phyloP scores from a whole-genome alignment of 345 rosid genomes.

The Moricandia moricandioides region DNA sequence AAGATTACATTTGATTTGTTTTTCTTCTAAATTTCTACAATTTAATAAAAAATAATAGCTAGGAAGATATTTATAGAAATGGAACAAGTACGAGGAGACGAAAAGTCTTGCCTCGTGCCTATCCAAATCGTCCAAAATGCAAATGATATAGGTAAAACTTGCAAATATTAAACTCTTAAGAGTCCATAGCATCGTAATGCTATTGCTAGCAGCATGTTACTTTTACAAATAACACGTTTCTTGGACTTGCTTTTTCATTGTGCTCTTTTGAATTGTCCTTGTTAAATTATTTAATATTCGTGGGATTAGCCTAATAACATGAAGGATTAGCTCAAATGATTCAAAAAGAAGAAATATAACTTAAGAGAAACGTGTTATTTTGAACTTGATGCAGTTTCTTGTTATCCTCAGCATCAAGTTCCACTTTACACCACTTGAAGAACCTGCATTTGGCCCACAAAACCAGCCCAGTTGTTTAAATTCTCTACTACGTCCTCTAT shows the following conservation, averaged over 20 bases:
- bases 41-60: neutral
- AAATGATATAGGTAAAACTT: neutral
- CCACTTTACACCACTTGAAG: neutral
- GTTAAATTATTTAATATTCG: neutral
- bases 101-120: neutral
- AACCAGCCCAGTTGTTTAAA: neutral
- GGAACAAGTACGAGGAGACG: neutral
- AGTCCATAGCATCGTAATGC: neutral
- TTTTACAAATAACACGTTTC: neutral
- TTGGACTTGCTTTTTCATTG: neutral
- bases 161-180: neutral
- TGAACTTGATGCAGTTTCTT: too few species aligned
- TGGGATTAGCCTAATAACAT: neutral
- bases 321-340: too few species aligned
- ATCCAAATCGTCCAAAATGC: constrained; percentile 7
- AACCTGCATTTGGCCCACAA: neutral
- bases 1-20: neutral
- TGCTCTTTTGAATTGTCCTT: neutral
- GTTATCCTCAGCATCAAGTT: neutral
- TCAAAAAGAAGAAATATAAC: too few species aligned
- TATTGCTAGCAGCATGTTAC: neutral
- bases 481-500: neutral
- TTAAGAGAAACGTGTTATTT: too few species aligned
- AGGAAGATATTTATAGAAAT: neutral
- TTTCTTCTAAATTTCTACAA: neutral